These are phyloP conservation scores for Aureobasidium musti DNA, from an alignment of 2,329 filamentous ascomycete species.

Conservation along the genomic window DNA sequence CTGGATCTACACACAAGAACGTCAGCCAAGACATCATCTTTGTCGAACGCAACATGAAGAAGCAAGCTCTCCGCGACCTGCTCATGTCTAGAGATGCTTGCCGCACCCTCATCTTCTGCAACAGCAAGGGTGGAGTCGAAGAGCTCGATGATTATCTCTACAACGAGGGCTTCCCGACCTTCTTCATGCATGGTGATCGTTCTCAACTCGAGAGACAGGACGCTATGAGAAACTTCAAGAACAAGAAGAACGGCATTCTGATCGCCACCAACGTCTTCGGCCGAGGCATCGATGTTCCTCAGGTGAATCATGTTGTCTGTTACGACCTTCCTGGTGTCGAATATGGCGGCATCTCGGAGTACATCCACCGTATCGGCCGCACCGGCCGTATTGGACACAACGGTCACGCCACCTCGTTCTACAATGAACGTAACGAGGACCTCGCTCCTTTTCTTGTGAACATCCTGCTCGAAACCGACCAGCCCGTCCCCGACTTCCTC, in stretches of 20 bases:
- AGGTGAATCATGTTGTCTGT: constrained; percentile 91
- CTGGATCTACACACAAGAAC: constrained; percentile 78
- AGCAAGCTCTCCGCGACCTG: constrained; percentile 69
- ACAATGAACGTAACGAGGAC: constrained; percentile 72
- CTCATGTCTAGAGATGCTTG: constrained; percentile 69
- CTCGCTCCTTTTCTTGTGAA: constrained; percentile 75
- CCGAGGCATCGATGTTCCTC: constrained; percentile 84
- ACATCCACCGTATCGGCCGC: constrained; percentile 91
- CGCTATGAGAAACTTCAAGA: constrained; percentile 80
- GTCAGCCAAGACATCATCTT: constrained; percentile 75
- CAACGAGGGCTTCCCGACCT: constrained; percentile 76
- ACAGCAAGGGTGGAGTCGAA: constrained; percentile 75
- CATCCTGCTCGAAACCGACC: constrained; percentile 75
- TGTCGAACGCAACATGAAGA: constrained; percentile 67
- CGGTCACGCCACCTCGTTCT: constrained; percentile 87
- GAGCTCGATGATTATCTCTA: constrained; percentile 84
- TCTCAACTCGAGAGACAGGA: constrained; percentile 92
- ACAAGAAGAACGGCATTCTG: constrained; percentile 73
- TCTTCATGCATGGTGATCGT: constrained; percentile 84
- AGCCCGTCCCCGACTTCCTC: constrained; percentile 81
- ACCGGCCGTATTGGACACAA: constrained; percentile 90
- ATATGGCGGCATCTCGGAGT: constrained; percentile 89
- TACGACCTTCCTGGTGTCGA: constrained; percentile 75
- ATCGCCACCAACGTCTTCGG: constrained; percentile 84
- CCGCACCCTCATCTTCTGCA: constrained; percentile 88